Evolutionary conservation across 257 asterid species (phyloP).

Genomic region (Capsicum rhomboideum): DNA sequence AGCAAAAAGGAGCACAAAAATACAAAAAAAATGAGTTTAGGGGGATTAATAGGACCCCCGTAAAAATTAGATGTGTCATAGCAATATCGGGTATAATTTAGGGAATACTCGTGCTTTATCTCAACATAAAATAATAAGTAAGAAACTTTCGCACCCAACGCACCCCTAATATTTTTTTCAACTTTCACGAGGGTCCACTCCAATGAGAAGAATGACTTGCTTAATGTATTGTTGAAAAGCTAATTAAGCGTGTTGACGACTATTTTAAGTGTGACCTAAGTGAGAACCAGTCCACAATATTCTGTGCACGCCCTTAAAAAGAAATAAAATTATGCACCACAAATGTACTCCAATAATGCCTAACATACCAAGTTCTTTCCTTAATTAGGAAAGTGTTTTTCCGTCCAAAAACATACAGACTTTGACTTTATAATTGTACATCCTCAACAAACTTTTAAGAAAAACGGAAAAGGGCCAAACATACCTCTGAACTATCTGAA

Average conservation of each 20-base stretch:
- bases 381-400: background rate
- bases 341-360: background rate
- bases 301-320: background rate
- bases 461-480: too few species aligned
- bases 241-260: background rate
- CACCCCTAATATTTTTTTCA: background rate
- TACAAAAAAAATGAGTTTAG: too few species aligned
- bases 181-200: background rate
- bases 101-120: too few species aligned
- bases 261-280: background rate
- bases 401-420: background rate
- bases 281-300: background rate
- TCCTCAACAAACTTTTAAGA: too few species aligned
- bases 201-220: background rate
- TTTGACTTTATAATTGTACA: too few species aligned
- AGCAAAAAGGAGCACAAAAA: too few species aligned
- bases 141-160: too few species aligned
- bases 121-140: too few species aligned
- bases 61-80: too few species aligned
- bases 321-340: background rate
- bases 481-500: too few species aligned
- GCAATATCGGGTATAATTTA: too few species aligned
- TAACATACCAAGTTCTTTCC: background rate
- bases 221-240: background rate
- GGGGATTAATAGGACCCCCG: too few species aligned